These are phyloP conservation scores for Shiraia bambusicola DNA, from an alignment of 2,329 filamentous ascomycete genomes.

Conservation along the genomic window DNA sequence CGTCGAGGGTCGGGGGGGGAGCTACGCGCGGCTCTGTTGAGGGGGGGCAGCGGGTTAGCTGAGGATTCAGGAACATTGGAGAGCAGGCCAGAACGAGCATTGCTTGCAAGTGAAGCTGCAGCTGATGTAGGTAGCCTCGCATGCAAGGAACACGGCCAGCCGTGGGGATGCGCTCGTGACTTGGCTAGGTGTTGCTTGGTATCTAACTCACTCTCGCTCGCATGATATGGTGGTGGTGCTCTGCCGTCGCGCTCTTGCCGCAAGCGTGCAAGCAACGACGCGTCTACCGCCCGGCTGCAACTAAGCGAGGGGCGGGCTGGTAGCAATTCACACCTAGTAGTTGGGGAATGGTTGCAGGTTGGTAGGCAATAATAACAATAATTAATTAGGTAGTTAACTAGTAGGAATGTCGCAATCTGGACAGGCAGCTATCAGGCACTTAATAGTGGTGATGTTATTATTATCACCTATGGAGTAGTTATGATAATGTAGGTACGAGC, in stretches of 20 bases:
- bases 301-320: slow-evolving; percentile 7
- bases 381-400: too few species aligned
- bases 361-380: too few species aligned
- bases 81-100: slow-evolving; percentile 5
- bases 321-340: too few species aligned
- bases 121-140: background rate
- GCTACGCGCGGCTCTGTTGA: slow-evolving; percentile 23
- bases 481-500: too few species aligned
- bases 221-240: slow-evolving; percentile 34
- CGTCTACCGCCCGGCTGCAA: slow-evolving; percentile 22
- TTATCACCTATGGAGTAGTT: too few species aligned
- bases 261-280: slow-evolving; percentile 13
- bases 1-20: slow-evolving; percentile 7
- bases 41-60: slow-evolving; percentile 25
- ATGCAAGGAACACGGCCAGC: slow-evolving; percentile 13
- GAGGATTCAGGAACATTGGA: slow-evolving; percentile 8
- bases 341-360: too few species aligned
- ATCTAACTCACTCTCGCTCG: slow-evolving; percentile 36
- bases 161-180: slow-evolving; percentile 18
- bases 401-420: too few species aligned
- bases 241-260: slow-evolving; percentile 23
- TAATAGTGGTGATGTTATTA: too few species aligned
- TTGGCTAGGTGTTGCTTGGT: too few species aligned
- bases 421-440: too few species aligned
- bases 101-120: slow-evolving; percentile 6